Conservation (phyloP, 2,329 filamentous ascomycete genomes). For the Rhynchosporium graminicola region DNA sequence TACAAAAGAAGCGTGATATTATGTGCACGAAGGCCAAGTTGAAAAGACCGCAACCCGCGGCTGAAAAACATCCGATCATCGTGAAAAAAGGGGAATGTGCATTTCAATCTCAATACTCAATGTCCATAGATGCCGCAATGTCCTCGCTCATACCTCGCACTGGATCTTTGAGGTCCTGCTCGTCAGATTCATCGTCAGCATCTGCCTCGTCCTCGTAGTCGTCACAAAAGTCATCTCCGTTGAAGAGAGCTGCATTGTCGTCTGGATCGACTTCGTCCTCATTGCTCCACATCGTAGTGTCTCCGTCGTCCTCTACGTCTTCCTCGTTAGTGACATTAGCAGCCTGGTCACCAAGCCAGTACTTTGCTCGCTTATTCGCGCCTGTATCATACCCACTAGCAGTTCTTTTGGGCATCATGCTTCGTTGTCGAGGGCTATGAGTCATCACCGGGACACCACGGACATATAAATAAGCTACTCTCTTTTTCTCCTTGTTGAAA, state of each 20-base stretch:
- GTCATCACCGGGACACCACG: conserved; percentile 81
- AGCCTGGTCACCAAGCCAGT: conserved; percentile 77
- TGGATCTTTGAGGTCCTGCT: conserved; percentile 47
- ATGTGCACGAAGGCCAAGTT: conserved; percentile 15
- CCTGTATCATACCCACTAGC: conserved; percentile 47
- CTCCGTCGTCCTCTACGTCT: conserved; percentile 44
- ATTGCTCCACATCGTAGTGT: conserved; percentile 42
- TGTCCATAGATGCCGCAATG: conserved; percentile 62
- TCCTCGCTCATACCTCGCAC: conserved; percentile 63
- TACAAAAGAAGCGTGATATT: conserved; percentile 25
- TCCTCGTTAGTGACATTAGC: conserved; percentile 46
- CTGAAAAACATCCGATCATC: conserved; percentile 17
- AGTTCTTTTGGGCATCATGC: conserved; percentile 38
- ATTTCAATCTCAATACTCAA: conserved; percentile 44
- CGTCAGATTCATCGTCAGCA: conserved; percentile 39
- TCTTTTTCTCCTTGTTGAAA: conserved; percentile 89
- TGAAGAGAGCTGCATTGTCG: conserved; percentile 51
- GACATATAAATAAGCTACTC: conserved; percentile 91
- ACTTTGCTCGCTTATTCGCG: conserved; percentile 78
- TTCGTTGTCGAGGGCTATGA: conserved; percentile 55
- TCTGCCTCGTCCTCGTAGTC: conserved; percentile 41
- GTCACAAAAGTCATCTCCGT: conserved; percentile 48
- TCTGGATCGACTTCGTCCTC: conserved; percentile 48
- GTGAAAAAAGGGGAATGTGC: conserved; percentile 12
- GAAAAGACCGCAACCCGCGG: conserved; percentile 25